phyloP scores from a whole-genome alignment of 2,329 filamentous ascomycete genomes.

The Fusarium penzigii region DNA sequence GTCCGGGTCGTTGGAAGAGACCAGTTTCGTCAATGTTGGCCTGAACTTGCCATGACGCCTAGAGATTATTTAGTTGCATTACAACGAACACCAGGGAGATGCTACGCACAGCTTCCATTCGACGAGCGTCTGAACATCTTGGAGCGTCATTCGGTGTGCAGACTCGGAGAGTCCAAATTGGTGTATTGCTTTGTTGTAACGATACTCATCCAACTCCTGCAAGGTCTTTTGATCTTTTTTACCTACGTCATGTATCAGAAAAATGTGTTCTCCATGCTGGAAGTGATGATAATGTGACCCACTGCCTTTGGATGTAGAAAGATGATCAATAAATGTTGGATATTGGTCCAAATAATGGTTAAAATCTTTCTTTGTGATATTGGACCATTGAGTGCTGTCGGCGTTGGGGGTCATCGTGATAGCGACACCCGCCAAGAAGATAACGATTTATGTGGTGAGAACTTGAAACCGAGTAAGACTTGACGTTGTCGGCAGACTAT shows the following conservation, averaged over 20 bases:
- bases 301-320: conserved; percentile 48
- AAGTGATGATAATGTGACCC: background rate
- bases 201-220: conserved; percentile 58
- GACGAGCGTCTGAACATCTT: conserved; percentile 61
- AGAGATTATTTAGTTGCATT: background rate
- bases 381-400: conserved; percentile 12
- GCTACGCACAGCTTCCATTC: conserved; percentile 70
- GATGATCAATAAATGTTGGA: conserved; percentile 40
- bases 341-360: conserved; percentile 39
- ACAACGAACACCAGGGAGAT: background rate
- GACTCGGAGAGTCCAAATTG: conserved; percentile 42
- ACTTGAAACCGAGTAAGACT: background rate
- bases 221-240: conserved; percentile 55
- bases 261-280: background rate
- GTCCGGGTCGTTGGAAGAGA: conserved; percentile 59
- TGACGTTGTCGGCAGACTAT: too few species aligned
- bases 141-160: conserved; percentile 48
- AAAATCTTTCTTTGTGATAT: conserved; percentile 38
- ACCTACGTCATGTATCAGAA: conserved; percentile 32
- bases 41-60: conserved; percentile 65
- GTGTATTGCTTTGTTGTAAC: conserved; percentile 55
- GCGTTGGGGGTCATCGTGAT: conserved; percentile 18
- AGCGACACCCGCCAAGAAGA: background rate
- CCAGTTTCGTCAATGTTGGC: conserved; percentile 60
- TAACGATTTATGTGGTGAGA: background rate